Evolutionary conservation across 805 yeast genomes (phyloP).

Genomic region (Candida odintsovae): DNA sequence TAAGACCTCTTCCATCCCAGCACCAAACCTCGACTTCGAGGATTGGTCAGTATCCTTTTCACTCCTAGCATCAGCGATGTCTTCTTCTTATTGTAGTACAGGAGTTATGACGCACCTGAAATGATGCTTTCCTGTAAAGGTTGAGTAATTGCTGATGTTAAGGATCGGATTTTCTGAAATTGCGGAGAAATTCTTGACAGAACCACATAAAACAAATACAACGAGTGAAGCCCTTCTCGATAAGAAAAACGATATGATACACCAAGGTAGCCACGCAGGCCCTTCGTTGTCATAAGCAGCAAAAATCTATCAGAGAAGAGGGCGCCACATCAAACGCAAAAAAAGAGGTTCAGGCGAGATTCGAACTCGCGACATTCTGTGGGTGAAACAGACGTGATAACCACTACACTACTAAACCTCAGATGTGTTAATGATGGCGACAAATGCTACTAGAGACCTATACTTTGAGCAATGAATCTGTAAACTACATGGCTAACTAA

Average conservation of each 20-base stretch:
- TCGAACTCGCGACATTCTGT: slow-evolving; percentile 32
- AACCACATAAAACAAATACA: too few species aligned
- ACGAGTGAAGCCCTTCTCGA: too few species aligned
- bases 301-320: too few species aligned
- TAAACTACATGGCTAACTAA: too few species aligned
- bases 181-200: background rate
- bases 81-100: background rate
- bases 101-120: too few species aligned
- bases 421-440: background rate
- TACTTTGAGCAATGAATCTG: too few species aligned
- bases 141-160: background rate
- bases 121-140: too few species aligned
- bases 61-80: background rate
- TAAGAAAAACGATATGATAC: too few species aligned
- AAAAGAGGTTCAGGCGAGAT: slow-evolving; percentile 27
- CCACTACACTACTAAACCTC: slow-evolving; percentile 31
- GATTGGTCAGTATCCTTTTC: background rate
- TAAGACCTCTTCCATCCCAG: background rate
- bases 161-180: background rate
- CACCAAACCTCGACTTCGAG: background rate
- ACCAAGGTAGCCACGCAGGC: too few species aligned
- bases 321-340: too few species aligned
- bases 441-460: too few species aligned
- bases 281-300: background rate
- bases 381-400: slow-evolving; percentile 32